These are phyloP conservation scores for Beauveria bassiana DNA, from an alignment of 2,329 filamentous ascomycete species.

Conservation along the genomic window DNA sequence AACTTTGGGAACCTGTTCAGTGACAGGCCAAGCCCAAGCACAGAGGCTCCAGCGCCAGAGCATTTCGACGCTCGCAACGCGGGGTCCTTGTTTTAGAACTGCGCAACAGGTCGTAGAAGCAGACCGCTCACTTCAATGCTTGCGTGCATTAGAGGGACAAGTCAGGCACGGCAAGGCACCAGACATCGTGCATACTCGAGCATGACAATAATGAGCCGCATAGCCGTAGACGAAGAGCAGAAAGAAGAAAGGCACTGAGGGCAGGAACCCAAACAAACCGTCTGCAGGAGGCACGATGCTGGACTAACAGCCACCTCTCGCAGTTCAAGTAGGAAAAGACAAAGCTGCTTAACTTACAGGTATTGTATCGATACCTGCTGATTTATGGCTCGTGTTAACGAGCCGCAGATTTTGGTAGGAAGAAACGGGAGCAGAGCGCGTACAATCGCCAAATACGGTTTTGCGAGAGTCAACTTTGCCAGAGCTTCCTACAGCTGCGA, in stretches of 20 bases:
- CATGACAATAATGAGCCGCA: background rate
- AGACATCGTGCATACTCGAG: background rate
- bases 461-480: background rate
- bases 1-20: background rate
- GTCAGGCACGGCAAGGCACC: background rate
- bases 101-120: background rate
- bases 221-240: background rate
- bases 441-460: background rate
- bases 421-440: background rate
- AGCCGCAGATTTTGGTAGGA: background rate
- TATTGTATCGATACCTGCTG: background rate
- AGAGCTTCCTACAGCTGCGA: background rate
- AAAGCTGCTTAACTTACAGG: background rate
- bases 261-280: background rate
- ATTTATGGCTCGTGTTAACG: background rate
- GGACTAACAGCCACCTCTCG: background rate
- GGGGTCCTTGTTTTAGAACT: conserved; percentile 1
- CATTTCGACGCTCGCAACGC: background rate
- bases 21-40: background rate
- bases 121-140: background rate
- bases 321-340: background rate
- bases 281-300: background rate
- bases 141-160: background rate
- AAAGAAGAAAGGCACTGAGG: background rate
- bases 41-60: background rate